A percentile compares a stretch with the other conserved stretches of the same genome.
phyloP scores from a whole-genome alignment of 2,329 filamentous ascomycete species.

The Colletotrichum somersetense region DNA sequence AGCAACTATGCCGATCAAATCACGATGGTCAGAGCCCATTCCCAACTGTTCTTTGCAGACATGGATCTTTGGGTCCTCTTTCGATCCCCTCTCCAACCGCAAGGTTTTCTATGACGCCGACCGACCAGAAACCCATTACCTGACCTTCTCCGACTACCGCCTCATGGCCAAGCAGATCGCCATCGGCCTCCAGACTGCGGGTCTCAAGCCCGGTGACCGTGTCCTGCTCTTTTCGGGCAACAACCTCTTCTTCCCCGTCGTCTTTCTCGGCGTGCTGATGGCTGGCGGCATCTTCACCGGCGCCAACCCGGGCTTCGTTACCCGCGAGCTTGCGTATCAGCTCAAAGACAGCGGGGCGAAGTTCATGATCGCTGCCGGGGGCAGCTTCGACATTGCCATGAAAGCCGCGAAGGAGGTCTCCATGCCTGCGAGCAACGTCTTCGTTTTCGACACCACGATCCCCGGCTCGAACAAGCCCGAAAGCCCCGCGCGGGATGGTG shows the following conservation, averaged over 20 bases:
- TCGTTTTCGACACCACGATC: constrained; percentile 72
- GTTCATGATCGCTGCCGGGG: constrained; percentile 75
- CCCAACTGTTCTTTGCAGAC: constrained; percentile 65
- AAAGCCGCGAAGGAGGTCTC: constrained; percentile 73
- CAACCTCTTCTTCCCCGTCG: constrained; percentile 77
- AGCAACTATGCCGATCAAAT: constrained; percentile 59
- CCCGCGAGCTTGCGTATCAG: constrained; percentile 81
- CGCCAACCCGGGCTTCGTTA: constrained; percentile 76
- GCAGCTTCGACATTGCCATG: constrained; percentile 71
- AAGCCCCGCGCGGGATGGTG: constrained; percentile 49
- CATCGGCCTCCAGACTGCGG: constrained; percentile 72
- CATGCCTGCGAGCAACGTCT: constrained; percentile 68
- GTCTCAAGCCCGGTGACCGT: constrained; percentile 75
- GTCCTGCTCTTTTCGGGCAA: constrained; percentile 82
- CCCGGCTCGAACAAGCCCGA: constrained; percentile 47
- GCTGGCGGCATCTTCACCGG: constrained; percentile 84
- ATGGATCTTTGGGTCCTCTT: constrained; percentile 67
- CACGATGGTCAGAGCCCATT: constrained; percentile 60
- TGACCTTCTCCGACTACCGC: constrained; percentile 75
- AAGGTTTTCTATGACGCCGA: constrained; percentile 73
- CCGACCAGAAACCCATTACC: constrained; percentile 73
- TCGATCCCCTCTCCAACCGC: constrained; percentile 56
- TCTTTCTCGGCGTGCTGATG: constrained; percentile 81
- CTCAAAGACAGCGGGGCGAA: constrained; percentile 77
- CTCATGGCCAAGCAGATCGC: constrained; percentile 80